Evolutionary conservation across 2,329 filamentous ascomycete species (phyloP), one percentile per base, ranked within the genome.

Genomic region (Ceratocystis huliohia): DNA sequence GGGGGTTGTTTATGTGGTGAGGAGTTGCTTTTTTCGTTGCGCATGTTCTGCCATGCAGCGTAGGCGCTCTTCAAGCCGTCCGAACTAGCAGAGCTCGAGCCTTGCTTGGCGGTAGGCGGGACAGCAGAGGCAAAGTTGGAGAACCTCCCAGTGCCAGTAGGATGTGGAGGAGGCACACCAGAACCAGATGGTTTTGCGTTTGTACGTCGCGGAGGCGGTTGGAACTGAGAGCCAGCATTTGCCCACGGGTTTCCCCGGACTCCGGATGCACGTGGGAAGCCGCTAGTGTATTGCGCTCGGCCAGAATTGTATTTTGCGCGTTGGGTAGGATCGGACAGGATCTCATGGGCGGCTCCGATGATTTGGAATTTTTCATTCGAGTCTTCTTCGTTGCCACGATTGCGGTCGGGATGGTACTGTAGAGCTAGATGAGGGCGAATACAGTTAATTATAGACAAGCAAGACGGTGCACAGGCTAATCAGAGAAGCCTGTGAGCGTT

Each of bases 351-450:
- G 3, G 88, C 84, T 75, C 95, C 89, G 62, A 96, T 95, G 63
- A 87, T 83, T 74, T 95, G 89, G 72, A 96, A 96, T 72, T 89
- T 88, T 41, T 87, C 81, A 70, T 89, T 89, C 73, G 88, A 88
- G 72, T 93, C 89, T 67, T 83, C 77, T 76, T 96, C 91, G 72
- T 84, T 84, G 64, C 91, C 91, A 10, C 88, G 89, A 73, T 96
- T 96, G 68, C 91, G 87, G 74, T 96, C 91, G 6, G 91, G 91
- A 73, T 96, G 91, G 72, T 88, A 95, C 74, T 89, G 88, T 61
- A 95, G 79, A 61, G 91, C 91, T 91, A 50, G 15, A 41, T 33
- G 20, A n/a, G 48, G 5, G 17, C 5, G n/a, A 25, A n/a, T 3
- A 30, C 17, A 6, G 66, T 56, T 33, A 59, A 53, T 13, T 22